These are phyloP conservation scores for Geotrichum armillariae DNA, from an alignment of 1,139 yeast species.

Conservation along the genomic window DNA sequence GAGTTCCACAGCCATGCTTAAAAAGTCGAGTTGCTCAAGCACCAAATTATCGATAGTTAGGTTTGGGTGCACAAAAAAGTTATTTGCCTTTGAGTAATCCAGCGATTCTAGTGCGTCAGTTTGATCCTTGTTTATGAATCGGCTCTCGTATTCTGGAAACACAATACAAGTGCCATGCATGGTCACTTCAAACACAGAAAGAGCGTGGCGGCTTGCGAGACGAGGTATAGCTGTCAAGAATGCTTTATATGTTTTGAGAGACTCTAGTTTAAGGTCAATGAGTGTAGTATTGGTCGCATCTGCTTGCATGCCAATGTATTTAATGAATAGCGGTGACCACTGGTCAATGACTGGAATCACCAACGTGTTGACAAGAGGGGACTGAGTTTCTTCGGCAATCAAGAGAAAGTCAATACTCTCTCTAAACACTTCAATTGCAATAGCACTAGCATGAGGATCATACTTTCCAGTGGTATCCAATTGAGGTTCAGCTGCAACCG, in stretches of 20 bases:
- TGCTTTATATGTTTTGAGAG: conserved; percentile 14
- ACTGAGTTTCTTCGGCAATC: conserved; percentile 31
- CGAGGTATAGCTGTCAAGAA: conserved; percentile 10
- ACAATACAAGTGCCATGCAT: conserved; percentile 1
- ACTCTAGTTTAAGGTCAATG: conserved; percentile 14
- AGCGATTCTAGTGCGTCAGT: conserved; percentile 6
- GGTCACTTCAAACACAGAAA: conserved; percentile 9
- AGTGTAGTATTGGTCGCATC: conserved; percentile 2
- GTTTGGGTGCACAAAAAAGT: conserved; percentile 1
- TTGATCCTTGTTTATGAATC: conserved; percentile 8
- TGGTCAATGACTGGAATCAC: conserved; percentile 30
- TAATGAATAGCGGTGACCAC: conserved; percentile 32
- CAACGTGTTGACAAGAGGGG: conserved; percentile 16
- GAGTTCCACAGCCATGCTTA: conserved; percentile 11
- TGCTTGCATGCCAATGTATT: conserved; percentile 19
- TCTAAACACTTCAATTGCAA: conserved; percentile 35
- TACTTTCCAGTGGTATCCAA: conserved; percentile 7
- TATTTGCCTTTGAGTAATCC: neutral
- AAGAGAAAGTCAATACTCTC: conserved; percentile 37
- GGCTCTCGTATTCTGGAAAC: neutral
- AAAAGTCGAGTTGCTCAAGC: conserved; percentile 10
- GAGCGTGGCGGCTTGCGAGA: conserved; percentile 4
- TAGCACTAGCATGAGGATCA: conserved; percentile 22
- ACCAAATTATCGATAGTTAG: neutral
- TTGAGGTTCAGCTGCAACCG: conserved; percentile 23